Percentiles rank a stretch among this genome's conserved stretches.
phyloP scores from a whole-genome alignment of 768 basidiomycete genomes.

The Nidularia sp. region DNA sequence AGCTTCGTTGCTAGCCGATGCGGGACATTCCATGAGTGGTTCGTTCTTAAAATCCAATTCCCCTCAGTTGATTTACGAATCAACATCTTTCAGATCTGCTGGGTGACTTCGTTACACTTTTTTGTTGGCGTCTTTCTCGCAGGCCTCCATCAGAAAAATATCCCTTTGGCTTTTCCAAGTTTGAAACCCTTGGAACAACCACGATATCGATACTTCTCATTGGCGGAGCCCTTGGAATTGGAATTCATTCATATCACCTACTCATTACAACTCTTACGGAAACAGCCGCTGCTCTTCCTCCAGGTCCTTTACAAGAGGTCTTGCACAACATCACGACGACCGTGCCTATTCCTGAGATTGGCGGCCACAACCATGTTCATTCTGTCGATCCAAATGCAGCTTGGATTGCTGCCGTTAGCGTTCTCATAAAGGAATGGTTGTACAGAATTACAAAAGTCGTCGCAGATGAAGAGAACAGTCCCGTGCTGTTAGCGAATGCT shows the following conservation, averaged over 20 bases:
- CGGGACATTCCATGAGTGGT: constrained; percentile 89
- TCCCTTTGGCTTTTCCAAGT: constrained; percentile 90
- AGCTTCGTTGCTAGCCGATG: constrained; percentile 88
- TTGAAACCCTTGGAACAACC: constrained; percentile 93
- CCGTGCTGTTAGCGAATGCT: constrained; percentile 93
- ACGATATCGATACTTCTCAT: constrained; percentile 84
- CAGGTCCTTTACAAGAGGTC: constrained; percentile 62
- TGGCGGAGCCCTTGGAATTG: constrained; percentile 79
- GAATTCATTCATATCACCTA: constrained; percentile 86
- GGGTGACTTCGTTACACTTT: constrained; percentile 88
- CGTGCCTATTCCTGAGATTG: constrained; percentile 49
- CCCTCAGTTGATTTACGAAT: constrained; percentile 6
- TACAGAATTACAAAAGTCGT: constrained; percentile 87
- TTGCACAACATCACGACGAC: constrained; percentile 51
- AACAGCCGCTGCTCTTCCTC: constrained; percentile 57
- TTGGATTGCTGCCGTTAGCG: constrained; percentile 86
- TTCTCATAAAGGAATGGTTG: constrained; percentile 88
- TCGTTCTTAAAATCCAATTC: constrained; percentile 19
- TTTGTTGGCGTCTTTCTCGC: constrained; percentile 83
- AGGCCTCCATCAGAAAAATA: constrained; percentile 75
- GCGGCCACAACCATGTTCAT: constrained; percentile 50
- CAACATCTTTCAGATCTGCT: constrained; percentile 54
- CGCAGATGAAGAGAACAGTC: constrained; percentile 86
- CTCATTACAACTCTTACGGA: constrained; percentile 70
- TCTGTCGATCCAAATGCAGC: constrained; percentile 90